Conservation (phyloP, 176 grass and related monocot species). For the Saccharum spontaneum region DNA sequence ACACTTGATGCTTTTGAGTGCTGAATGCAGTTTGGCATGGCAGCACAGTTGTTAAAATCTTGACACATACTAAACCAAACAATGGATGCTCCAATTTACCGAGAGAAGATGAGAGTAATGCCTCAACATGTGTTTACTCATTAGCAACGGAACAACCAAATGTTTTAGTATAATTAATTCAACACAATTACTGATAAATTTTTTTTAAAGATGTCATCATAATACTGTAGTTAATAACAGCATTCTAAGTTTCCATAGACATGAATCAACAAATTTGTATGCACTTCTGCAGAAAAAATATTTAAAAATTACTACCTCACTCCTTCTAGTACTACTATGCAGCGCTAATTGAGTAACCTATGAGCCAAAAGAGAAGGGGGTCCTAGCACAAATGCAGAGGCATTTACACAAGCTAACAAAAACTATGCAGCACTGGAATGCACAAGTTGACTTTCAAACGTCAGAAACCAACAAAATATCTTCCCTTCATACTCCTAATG, state of each 20-base stretch:
- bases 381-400: background rate
- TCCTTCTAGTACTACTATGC: background rate
- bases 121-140: too few species aligned
- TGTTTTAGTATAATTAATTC: background rate
- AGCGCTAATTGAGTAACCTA: background rate
- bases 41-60: background rate
- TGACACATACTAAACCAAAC: background rate
- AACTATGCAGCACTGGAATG: background rate
- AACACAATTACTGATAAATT: too few species aligned
- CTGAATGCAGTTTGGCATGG: background rate
- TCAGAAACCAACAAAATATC: conserved; percentile 26
- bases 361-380: background rate
- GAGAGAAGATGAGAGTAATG: background rate
- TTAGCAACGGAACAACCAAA: background rate
- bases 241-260: background rate
- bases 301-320: background rate
- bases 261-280: background rate
- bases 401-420: background rate
- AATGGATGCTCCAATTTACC: background rate
- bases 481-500: background rate
- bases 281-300: background rate
- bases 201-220: background rate
- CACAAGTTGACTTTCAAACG: conserved; percentile 9
- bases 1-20: background rate
- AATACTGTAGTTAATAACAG: background rate